Conservation (phyloP, 2,329 filamentous ascomycete genomes). For the Epichloe bromicola region DNA sequence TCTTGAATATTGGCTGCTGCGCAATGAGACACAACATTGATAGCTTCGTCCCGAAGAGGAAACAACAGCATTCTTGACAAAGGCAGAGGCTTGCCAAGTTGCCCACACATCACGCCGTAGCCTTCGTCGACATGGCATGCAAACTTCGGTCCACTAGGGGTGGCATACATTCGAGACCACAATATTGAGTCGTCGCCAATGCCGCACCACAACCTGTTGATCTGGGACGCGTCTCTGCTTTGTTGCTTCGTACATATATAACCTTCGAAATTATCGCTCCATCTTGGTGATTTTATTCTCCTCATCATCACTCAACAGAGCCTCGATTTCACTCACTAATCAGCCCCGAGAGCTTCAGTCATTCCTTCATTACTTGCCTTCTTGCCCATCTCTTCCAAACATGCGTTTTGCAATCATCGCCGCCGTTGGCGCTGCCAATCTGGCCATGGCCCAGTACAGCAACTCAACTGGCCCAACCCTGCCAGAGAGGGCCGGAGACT, state of each 20-base stretch:
- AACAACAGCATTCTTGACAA: conserved; percentile 2
- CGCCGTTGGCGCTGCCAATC: conserved; percentile 18
- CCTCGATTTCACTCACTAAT: conserved; percentile 20
- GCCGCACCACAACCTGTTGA: neutral
- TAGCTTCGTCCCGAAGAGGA: neutral
- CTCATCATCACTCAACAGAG: conserved; percentile 11
- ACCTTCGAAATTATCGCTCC: conserved; percentile 11
- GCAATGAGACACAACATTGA: neutral
- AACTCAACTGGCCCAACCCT: conserved; percentile 7
- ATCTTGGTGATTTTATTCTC: conserved; percentile 4
- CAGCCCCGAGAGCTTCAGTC: conserved; percentile 14
- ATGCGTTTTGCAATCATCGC: conserved; percentile 20
- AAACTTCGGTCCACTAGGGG: neutral
- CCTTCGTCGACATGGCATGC: conserved; percentile 1
- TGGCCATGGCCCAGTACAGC: conserved; percentile 14
- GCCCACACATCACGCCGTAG: neutral
- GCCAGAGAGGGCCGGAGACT: conserved; percentile 11
- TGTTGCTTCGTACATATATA: conserved; percentile 17
- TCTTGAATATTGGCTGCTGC: neutral
- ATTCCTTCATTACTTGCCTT: conserved; percentile 12
- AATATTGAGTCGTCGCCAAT: neutral
- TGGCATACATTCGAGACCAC: neutral
- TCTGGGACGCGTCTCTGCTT: conserved; percentile 3
- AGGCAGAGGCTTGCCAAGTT: neutral
- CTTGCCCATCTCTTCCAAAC: conserved; percentile 6